Evolutionary conservation across 2,329 filamentous ascomycete species (phyloP), one percentile per base, ranked within the genome.

Genomic region (Blastomyces gilchristii): DNA sequence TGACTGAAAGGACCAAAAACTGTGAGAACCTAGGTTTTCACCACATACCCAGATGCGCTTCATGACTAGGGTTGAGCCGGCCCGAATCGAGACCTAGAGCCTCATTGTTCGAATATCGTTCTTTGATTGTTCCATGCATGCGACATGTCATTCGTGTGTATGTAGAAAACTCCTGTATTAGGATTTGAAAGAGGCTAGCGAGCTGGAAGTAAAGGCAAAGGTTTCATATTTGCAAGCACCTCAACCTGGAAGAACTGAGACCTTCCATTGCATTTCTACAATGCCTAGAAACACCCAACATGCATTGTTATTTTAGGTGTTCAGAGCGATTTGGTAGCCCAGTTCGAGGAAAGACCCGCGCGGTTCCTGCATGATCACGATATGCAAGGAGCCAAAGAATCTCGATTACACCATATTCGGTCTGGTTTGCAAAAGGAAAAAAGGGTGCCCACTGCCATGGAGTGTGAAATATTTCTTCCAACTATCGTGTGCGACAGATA

Each of bases 91-190:
- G 12, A 34, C 31, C 28, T 18, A 5, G 14, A 47, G 41, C 22
- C 25, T 45, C 39, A 34, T 59, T 37, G 41, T 47, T 59, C 57
- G 39, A 59, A 47, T 8, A 12, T 31, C 56, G 39, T 49, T 59
- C 57, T 43, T 12, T 45, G 39, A 47, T 59, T n/a, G 12, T 59
- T 59, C 57, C 14, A 59, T 59, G 57, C 41, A 59, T 31, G 41
- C 41, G 31, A 28, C 31, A 34, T 11, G 47, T 47, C 31, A 9
- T 18, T 37, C 14, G 5, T 41, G 56, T 22, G n/a, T n/a, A 25
- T 58, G 22, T 28, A 58, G 37, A 28, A 50, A 11, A 18, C 37
- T 57, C 4, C 41, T 8, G n/a, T 34, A 59, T 59, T 59, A 41
- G 45, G 39, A 34, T 47, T 47, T 47, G 56, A 58, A 58, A 45